A percentile compares a stretch with the other conserved stretches of the same genome.
These are phyloP conservation scores for Coemansia sp. DNA, from an alignment of 192 early-diverging fungal genomes.

Conservation along the genomic window DNA sequence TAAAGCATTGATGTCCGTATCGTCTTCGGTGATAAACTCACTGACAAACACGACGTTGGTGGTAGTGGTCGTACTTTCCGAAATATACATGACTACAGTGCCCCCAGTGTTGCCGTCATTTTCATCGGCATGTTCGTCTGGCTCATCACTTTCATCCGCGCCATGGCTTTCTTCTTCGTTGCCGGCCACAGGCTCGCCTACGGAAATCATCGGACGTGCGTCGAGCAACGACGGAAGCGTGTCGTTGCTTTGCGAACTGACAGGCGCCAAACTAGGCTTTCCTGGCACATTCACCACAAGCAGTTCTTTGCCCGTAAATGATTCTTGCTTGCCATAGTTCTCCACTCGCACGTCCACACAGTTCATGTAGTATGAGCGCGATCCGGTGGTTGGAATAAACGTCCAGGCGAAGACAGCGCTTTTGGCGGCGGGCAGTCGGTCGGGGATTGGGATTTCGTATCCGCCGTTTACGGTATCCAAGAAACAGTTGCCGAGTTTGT, in stretches of 20 bases:
- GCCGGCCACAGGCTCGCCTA: conserved; percentile 21
- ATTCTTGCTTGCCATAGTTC: conserved; percentile 42
- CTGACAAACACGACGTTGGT: conserved; percentile 38
- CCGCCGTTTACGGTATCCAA: conserved; percentile 41
- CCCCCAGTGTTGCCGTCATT: conserved; percentile 7
- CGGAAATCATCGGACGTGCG: conserved; percentile 22
- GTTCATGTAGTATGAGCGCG: conserved; percentile 44
- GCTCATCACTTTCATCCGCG: neutral
- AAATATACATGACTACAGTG: conserved; percentile 37
- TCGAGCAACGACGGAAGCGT: conserved; percentile 26
- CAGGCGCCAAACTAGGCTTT: conserved; percentile 24
- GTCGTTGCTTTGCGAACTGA: conserved; percentile 17
- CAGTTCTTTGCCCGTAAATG: conserved; percentile 45
- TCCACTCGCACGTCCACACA: conserved; percentile 47
- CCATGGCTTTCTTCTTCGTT: neutral
- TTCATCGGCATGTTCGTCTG: conserved; percentile 1
- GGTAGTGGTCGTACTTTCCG: conserved; percentile 37
- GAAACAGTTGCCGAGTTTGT: conserved; percentile 52
- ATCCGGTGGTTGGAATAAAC: conserved; percentile 30
- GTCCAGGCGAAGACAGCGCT: conserved; percentile 57
- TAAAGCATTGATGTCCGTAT: conserved; percentile 22
- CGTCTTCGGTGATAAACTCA: conserved; percentile 37
- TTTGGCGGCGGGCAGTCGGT: conserved; percentile 52
- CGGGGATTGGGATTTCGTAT: conserved; percentile 57
- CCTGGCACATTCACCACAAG: conserved; percentile 46